Evolutionary conservation across 73 alveolate species (phyloP), one percentile per base, ranked within the genome.

Genomic region (Paramecium bursaria): DNA sequence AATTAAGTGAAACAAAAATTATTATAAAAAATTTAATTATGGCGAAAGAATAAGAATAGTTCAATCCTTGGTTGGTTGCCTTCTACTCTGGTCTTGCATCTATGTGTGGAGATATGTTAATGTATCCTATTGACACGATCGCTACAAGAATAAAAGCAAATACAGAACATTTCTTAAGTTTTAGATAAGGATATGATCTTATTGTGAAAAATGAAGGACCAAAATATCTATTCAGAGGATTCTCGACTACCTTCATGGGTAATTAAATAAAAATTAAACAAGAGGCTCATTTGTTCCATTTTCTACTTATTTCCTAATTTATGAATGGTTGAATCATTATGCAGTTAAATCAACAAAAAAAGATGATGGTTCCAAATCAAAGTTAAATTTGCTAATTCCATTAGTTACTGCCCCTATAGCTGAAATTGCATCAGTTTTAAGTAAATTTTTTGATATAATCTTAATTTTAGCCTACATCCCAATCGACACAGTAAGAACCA

Each of bases 91-190:
- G 89, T 22, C 48, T 79, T 19, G 89, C 85, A 3, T 79, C 75
- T 17, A 21, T 61, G 89, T 54, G 51, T 5, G 85, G 74, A 19
- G 89, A 79, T 79, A 79, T 79, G 85, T 15, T 53, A 2, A 79
- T 79, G 89, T 79, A 48, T 55, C 89, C 89, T 6, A 39, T 79
- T 33, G 89, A 79, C 44, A 79, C 89, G 30, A 55, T 79, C 25
- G 76, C 74, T 14, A 79, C 89, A 9, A 79, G 76, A 79, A 79
- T 79, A 6, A 79, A 79, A 46, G 89, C 89, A 3, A 80, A 79
- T 46, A 54, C 73, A 15, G 5, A 35, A 27, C 74, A 79, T 29
- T 79, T 79, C 33, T 23, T 79, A 39, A 48, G 85, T 13, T 48
- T 79, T 31, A 79, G 22, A 11, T 26, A 79, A 79, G 89, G 89